Base-by-base conservation (phyloP, 2,329 filamentous ascomycete genomes). In the Xylariaceae sp. region DNA sequence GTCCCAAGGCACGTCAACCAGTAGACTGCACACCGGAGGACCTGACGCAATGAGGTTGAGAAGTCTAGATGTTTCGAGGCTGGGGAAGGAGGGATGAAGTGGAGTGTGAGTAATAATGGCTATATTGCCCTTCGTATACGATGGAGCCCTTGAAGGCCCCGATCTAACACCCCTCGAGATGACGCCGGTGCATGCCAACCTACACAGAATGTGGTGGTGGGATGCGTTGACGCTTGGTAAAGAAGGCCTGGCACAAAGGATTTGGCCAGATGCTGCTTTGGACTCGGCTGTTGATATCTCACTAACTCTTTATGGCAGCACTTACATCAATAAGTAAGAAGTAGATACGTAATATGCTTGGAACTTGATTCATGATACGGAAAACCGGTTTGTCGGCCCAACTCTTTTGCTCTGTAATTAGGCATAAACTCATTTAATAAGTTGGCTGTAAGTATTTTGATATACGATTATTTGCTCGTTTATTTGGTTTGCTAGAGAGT, bases 101-200 rank as follows among this genome's bases (percentile, higher is more conserved):
- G 55, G 54, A 53, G 55, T 53, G 49, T 37, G 43, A 51, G 52
- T 43, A 59, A 59, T 57, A 54, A 40, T 43, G 47, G 11, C 35
- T 50, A 59, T 59, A 59, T 59, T 59, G 57, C 51, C 41, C 35
- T 39, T 59, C 54, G 48, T 59, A 56, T 57, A 37, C 43, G 30
- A 46, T 54, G 51, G 48, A 26, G 54, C 49, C 40, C 35, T 48
- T 46, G 48, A 39, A 51, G 43, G 43, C 12, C n/a, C 37, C 44
- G 8, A 34, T 19, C 41, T 43, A 30, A 19, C 19, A 19, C 19
- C 19, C 19, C 19, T 34, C 5, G 8, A 34, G 32, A 6, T 8
- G 32, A 37, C 35, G 35, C 8, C 35, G 5, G 8, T 37, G 35
- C 3, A 37, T 11, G 35, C 8, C 4, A 6, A 34, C 6, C 6